Evolutionary conservation across 345 rosid species (phyloP), one percentile per base, ranked within the genome.

Genomic region (Linum lewisii): DNA sequence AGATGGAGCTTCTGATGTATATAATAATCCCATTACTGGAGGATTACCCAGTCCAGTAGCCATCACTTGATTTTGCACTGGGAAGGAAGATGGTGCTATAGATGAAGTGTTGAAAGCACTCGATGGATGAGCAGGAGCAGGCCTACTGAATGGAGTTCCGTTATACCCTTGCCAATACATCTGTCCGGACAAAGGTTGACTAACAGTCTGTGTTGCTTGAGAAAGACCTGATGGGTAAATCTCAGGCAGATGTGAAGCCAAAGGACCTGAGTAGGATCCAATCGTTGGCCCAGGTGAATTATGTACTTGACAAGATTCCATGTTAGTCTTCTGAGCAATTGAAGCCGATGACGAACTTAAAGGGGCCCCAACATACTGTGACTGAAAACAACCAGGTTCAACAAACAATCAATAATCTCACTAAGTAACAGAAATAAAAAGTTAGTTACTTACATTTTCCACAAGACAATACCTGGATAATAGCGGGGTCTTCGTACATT

Each of bases 401-500:
- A 49, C 26, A 44, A 54, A 32, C 19, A 3, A 22, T 2, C 51
- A 61, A 44, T 44, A 59, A 0, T 29, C 24, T 22, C 42, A 57
- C 54, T 24, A 19, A 24, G 24, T 47, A 18, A 37, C 21, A 15
- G 15, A 11, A 14, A 20, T 20, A 8, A 62, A 29, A 16, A 7
- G 19, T 18, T 8, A 58, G 37, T 44, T 21, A 24, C 7, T 61
- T 42, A 21, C n/a, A 21, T 19, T 36, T 47, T 53, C 21, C 7
- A 44, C 24, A 59, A 47, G 18, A 34, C 45, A 36, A 45, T 65
- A 80, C 81, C 79, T 74, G 79, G 64, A 77, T 72, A 45, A 72
- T 72, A 51, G 81, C 75, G 51, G 81, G 73, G 60, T 73, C 83
- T 64, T 56, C 29, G 58, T 51, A 20, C 11, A 72, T 45, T 56